phyloP scores from a whole-genome alignment of 148 eudicot genomes.

The Cornus suecica region DNA sequence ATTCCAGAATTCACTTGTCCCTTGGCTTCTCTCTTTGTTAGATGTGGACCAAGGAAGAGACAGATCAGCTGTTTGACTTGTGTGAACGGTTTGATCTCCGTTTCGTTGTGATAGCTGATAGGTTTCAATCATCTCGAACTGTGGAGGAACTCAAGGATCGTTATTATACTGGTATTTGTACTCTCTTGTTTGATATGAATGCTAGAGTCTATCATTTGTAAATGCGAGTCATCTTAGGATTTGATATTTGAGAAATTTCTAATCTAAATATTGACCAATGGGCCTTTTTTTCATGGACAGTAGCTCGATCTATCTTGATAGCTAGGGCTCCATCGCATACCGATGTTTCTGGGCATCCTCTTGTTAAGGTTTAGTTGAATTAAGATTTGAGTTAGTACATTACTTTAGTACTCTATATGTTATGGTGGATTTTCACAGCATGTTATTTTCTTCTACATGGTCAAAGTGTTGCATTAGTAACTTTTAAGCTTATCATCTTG shows the following conservation, averaged over 20 bases:
- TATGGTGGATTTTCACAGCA: background rate
- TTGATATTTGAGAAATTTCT: constrained; percentile 4
- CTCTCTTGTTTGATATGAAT: constrained; percentile 10
- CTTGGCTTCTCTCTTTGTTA: constrained; percentile 21
- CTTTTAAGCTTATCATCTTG: background rate
- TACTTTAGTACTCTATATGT: constrained; percentile 1
- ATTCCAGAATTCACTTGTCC: background rate
- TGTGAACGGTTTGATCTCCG: constrained; percentile 87
- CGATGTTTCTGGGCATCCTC: constrained; percentile 72
- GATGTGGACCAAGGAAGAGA: constrained; percentile 94
- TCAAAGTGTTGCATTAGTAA: background rate
- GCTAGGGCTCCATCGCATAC: constrained; percentile 85
- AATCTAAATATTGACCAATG: constrained; percentile 9
- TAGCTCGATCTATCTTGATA: constrained; percentile 57
- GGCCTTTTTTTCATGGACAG: constrained; percentile 30
- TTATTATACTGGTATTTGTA: constrained; percentile 67
- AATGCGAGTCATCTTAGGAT: background rate
- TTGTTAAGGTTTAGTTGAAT: constrained; percentile 58
- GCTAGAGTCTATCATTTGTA: background rate
- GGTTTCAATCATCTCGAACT: constrained; percentile 68
- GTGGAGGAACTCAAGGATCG: constrained; percentile 92
- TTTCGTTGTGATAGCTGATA: constrained; percentile 75
- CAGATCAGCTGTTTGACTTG: constrained; percentile 81
- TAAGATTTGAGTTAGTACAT: background rate
- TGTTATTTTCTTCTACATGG: background rate